Conservation (phyloP, 73 alveolate genomes). For the Paramecium biaurelia region DNA sequence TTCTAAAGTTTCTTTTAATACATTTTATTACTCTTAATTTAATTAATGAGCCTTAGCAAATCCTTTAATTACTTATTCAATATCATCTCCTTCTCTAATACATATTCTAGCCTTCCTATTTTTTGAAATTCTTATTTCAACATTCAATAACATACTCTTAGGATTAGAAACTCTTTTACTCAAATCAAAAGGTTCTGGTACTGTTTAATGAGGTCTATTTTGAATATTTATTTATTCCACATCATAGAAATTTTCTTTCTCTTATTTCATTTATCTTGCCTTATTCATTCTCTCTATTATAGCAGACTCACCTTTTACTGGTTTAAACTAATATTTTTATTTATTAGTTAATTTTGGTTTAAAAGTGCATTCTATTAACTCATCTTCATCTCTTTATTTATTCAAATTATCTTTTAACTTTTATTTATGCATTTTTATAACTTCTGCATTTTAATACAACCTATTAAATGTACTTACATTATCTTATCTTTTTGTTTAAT, state of each 20-base stretch:
- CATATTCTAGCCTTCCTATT: slow-evolving; percentile 1
- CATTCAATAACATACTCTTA: neutral
- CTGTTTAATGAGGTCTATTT: neutral
- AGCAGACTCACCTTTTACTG: slow-evolving; percentile 8
- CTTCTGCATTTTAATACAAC: slow-evolving; percentile 2
- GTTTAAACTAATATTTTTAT: neutral
- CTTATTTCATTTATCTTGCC: slow-evolving; percentile 13
- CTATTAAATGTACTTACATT: slow-evolving; percentile 22
- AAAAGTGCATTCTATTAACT: slow-evolving; percentile 4
- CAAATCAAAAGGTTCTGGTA: neutral
- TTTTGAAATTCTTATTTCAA: slow-evolving; percentile 6
- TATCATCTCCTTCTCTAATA: slow-evolving; percentile 8
- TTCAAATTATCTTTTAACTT: neutral
- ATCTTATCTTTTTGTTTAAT: neutral
- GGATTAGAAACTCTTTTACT: neutral
- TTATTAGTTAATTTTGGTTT: neutral
- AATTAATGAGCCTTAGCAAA: neutral
- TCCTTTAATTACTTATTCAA: neutral
- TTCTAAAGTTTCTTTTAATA: neutral
- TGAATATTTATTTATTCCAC: neutral
- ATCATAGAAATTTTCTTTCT: neutral
- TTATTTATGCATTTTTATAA: neutral
- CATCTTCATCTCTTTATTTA: neutral
- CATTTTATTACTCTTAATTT: neutral
- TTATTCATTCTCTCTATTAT: slow-evolving; percentile 41